A percentile compares a stretch with the other conserved stretches of the same genome.
Evolutionary conservation across 2,329 filamentous ascomycete species (phyloP).

Genomic region (Cladosporium sphaerospermum): DNA sequence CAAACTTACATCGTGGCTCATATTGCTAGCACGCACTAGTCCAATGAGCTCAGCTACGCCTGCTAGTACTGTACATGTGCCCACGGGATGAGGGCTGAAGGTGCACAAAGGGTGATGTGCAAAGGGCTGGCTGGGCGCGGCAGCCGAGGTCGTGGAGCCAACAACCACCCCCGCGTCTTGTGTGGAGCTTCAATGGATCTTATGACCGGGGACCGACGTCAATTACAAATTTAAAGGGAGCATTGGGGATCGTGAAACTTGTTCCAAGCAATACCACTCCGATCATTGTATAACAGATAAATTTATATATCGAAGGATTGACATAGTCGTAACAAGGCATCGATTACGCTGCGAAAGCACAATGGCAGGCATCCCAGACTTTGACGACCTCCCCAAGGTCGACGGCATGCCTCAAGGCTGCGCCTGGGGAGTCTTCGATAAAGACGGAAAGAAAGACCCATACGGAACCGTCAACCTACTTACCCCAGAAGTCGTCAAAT

Average conservation of each 20-base stretch:
- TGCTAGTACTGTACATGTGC: neutral
- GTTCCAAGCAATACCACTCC: no score
- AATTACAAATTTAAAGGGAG: no score
- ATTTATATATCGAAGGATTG: no score
- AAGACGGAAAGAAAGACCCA: constrained; percentile 38
- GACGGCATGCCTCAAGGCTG: constrained; percentile 36
- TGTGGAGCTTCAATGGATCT: no score
- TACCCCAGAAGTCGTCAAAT: constrained; percentile 37
- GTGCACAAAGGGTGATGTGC: neutral
- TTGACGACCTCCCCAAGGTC: constrained; percentile 37
- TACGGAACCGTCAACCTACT: constrained; percentile 42
- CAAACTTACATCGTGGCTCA: constrained; percentile 5
- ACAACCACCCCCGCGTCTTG: no score
- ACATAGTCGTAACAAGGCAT: no score
- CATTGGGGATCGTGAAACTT: no score
- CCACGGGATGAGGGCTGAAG: neutral
- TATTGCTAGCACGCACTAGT: neutral
- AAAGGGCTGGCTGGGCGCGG: neutral
- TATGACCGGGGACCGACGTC: no score
- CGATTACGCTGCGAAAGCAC: neutral
- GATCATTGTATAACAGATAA: no score
- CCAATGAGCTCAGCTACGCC: neutral
- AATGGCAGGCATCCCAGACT: constrained; percentile 32
- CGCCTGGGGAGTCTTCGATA: constrained; percentile 42
- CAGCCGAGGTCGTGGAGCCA: constrained; percentile 4